A percentile compares a stretch with the other conserved stretches of the same genome.
These are phyloP conservation scores for Cystofilobasidium bisporidii DNA, from an alignment of 768 basidiomycete genomes.

Conservation along the genomic window DNA sequence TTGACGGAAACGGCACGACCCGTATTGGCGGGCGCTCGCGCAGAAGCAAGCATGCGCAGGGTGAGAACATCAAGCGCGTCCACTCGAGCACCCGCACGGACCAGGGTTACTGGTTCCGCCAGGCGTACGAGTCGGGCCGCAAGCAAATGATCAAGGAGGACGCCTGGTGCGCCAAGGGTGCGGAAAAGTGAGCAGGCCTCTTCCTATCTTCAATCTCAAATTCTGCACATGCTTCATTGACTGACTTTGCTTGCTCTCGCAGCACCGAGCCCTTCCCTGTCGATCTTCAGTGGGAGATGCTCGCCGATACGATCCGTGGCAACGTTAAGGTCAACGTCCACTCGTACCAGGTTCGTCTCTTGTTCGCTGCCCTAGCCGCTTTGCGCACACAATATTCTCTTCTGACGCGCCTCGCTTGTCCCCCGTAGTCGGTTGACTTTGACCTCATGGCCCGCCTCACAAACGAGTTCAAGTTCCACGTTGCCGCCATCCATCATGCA, in stretches of 20 bases:
- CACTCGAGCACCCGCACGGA: background rate
- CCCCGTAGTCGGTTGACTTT: conserved; percentile 22
- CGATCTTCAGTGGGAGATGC: background rate
- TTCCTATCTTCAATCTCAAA: too few species aligned
- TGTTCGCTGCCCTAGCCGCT: too few species aligned
- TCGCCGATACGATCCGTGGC: background rate
- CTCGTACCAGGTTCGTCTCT: too few species aligned
- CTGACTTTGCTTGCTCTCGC: too few species aligned
- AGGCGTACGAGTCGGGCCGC: background rate
- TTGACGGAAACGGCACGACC: conserved; percentile 32
- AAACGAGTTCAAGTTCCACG: conserved; percentile 58
- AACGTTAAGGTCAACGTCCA: conserved; percentile 10
- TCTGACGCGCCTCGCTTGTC: too few species aligned
- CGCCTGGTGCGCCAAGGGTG: conserved; percentile 11
- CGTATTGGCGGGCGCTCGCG: background rate
- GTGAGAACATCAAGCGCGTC: background rate
- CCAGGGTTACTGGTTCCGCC: background rate
- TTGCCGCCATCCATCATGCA: conserved; percentile 49
- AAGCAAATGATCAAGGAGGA: conserved; percentile 8
- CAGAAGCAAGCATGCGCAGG: background rate
- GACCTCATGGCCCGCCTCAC: conserved; percentile 48
- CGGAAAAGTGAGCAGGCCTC: conserved; percentile 13
- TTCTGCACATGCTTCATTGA: too few species aligned
- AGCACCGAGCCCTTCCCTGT: background rate
- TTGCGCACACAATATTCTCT: too few species aligned